A percentile compares a stretch with the other conserved stretches of the same genome.
phyloP scores from a whole-genome alignment of 2,329 filamentous ascomycete genomes.

The Neoarthrinium moseri region DNA sequence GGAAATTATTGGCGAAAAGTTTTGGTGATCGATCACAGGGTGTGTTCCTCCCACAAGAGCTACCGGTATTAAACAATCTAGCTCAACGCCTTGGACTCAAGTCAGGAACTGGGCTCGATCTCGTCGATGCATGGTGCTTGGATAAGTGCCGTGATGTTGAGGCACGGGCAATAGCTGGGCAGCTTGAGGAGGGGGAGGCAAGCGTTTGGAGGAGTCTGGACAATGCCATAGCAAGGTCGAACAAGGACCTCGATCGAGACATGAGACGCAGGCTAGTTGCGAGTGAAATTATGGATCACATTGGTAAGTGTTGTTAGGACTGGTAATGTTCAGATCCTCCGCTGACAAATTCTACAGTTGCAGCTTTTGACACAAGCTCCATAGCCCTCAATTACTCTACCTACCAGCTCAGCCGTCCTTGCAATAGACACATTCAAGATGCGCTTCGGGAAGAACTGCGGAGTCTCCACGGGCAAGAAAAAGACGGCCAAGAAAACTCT shows the following conservation, averaged over 20 bases:
- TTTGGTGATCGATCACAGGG: neutral
- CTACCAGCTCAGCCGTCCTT: neutral
- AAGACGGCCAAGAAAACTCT: neutral
- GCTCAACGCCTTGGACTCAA: neutral
- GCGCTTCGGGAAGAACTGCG: neutral
- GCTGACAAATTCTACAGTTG: no score
- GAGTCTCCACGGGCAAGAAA: neutral
- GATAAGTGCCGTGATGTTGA: neutral
- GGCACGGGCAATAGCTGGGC: neutral
- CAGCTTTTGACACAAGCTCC: neutral
- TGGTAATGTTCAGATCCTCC: no score
- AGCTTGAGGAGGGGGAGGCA: neutral
- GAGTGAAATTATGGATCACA: neutral
- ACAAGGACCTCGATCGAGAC: neutral
- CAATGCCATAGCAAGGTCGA: neutral
- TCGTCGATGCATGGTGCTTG: neutral
- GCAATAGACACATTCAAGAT: neutral
- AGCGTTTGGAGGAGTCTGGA: neutral
- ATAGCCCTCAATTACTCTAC: neutral
- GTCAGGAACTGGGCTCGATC: neutral
- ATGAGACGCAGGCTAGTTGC: neutral
- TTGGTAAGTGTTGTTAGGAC: no score
- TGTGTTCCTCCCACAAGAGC: neutral
- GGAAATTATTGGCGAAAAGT: neutral
- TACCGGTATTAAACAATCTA: neutral